These are phyloP conservation scores for Xerocomus amazonicus DNA, from an alignment of 1,284 basidiomycete species.

Conservation along the genomic window DNA sequence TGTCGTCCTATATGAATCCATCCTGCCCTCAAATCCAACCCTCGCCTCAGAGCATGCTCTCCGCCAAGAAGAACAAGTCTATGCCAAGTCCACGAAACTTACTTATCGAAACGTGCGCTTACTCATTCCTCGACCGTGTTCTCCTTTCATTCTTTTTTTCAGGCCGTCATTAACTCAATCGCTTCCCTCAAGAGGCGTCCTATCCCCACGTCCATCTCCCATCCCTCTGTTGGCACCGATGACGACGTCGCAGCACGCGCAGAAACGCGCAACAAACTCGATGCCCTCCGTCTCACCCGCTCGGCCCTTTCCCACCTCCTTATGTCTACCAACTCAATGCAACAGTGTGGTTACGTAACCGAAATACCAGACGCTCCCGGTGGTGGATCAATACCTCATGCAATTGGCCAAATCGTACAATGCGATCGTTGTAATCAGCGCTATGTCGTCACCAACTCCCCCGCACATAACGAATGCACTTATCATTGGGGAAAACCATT, in stretches of 20 bases:
- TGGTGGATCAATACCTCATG: conserved; percentile 60
- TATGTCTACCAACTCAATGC: conserved; percentile 56
- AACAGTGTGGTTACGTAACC: conserved; percentile 68
- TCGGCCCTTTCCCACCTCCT: conserved; percentile 55
- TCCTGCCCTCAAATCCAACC: conserved; percentile 49
- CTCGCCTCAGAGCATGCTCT: conserved; percentile 73
- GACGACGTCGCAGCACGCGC: conserved; percentile 56
- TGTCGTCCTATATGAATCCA: conserved; percentile 54
- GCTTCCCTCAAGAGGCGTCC: conserved; percentile 70
- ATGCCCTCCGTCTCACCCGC: conserved; percentile 55
- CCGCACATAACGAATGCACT: conserved; percentile 62
- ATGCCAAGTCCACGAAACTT: conserved; percentile 63
- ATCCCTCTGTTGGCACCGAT: conserved; percentile 82
- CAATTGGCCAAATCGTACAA: conserved; percentile 60
- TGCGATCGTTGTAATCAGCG: conserved; percentile 77
- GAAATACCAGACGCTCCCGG: conserved; percentile 64
- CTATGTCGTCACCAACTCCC: conserved; percentile 62
- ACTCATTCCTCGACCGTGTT: background rate
- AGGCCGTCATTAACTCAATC: conserved; percentile 74
- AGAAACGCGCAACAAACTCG: conserved; percentile 56
- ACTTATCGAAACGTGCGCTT: conserved; percentile 73
- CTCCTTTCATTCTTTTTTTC: conserved; percentile 14
- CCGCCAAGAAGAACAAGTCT: conserved; percentile 74
- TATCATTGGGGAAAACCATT: conserved; percentile 83
- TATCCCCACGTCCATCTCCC: conserved; percentile 55